Evolutionary conservation across 176 grass and related monocot species (phyloP), one percentile per base, ranked within the genome.

Genomic region (Triticum turgidum): DNA sequence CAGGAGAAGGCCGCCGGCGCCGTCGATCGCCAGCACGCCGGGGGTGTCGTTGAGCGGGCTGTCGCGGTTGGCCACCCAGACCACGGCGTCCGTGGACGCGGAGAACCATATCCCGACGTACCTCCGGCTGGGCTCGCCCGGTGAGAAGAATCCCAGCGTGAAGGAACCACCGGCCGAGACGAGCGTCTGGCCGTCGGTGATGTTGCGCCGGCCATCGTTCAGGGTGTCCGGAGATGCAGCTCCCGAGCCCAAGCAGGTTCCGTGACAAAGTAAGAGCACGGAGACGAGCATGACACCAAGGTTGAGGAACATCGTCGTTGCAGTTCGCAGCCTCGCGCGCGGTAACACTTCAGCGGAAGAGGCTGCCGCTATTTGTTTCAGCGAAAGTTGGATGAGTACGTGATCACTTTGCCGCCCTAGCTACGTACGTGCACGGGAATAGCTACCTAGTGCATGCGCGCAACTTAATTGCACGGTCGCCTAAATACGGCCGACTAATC

Each of bases 61-160:
- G 9, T 91, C 89, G 6, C 92, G 84, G 77, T 94, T 94, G 70
- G 91, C 91, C 11, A 93, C 85, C 88, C 88, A 93, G 69, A 90
- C 67, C 1, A 38, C 21, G 3, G 73, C 67, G 22, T 29, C 71
- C 8, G 9, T 25, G 47, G 67, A 88, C 29, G 41, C 68, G 39
- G 76, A 73, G 76, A 77, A 90, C 91, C 91, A 88, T 65, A 93
- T 67, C 13, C 78, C 86, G 32, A 88, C 34, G 82, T 93, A 93
- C 1, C 83, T 47, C 41, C 42, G 41, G 24, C 18, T 22, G 32
- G 21, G 73, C 8, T 18, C 44, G 4, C 86, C 83, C 4, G 82
- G 86, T 0, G 82, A 88, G 88, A 90, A 86, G 82, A 93, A 93
- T 11, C 91, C 88, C 4, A 90, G 42, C 0, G 66, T 84, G 34